Conservation (phyloP, 495 filamentous ascomycete genomes). For the Penicillium lagena region DNA sequence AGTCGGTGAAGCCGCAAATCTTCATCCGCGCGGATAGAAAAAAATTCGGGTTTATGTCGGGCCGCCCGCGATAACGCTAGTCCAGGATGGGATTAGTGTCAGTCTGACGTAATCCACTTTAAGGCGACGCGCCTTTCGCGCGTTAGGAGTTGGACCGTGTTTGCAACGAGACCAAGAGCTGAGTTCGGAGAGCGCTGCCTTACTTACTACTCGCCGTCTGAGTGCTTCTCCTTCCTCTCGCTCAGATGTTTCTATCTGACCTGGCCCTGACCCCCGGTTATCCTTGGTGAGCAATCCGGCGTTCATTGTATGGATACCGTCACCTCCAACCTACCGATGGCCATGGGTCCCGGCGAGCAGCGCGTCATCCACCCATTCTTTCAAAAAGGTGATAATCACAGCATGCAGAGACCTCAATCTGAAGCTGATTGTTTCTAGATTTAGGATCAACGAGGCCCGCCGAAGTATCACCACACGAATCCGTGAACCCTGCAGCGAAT, state of each 20-base stretch:
- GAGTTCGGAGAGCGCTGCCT: too few relatives aligned
- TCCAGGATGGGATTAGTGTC: slow-evolving; percentile 7
- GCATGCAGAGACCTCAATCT: background rate
- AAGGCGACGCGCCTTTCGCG: slow-evolving; percentile 16
- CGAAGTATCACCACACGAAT: too few relatives aligned
- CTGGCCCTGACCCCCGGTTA: background rate
- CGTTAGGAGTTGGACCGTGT: too few relatives aligned
- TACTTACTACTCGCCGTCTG: too few relatives aligned
- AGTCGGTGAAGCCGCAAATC: too few relatives aligned
- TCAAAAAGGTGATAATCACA: slow-evolving; percentile 21
- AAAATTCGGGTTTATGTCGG: slow-evolving; percentile 36
- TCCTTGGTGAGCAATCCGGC: slow-evolving; percentile 1
- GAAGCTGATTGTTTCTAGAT: slow-evolving; percentile 18
- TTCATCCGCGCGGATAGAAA: slow-evolving; percentile 15
- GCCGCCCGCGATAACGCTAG: slow-evolving; percentile 13
- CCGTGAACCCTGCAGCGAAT: too few relatives aligned
- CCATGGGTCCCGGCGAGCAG: slow-evolving; percentile 36
- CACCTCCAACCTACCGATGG: slow-evolving; percentile 23
- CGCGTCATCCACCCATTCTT: slow-evolving; percentile 40
- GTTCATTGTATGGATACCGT: slow-evolving; percentile 18
- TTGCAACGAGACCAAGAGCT: too few relatives aligned
- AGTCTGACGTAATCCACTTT: slow-evolving; percentile 13
- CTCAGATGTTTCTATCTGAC: background rate
- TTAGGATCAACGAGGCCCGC: background rate
- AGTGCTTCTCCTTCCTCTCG: too few relatives aligned